Evolutionary conservation across 2,329 filamentous ascomycete genomes (phyloP).

Genomic region (Fonsecaea monophora): DNA sequence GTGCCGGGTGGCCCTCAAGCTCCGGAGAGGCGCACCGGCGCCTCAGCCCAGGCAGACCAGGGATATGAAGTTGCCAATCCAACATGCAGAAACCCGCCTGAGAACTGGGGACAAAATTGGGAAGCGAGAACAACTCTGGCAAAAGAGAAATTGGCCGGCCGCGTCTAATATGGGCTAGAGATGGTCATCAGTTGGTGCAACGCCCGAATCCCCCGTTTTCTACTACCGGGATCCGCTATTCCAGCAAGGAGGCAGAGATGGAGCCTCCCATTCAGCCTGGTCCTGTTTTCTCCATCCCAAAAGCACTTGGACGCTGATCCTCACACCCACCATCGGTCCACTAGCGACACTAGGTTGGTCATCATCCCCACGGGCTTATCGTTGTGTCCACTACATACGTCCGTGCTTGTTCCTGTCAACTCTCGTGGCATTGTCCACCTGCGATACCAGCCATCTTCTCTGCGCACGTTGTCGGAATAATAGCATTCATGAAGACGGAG

Average conservation of each 20-base stretch:
- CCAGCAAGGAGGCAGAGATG: slow-evolving; percentile 15
- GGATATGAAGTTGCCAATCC: slow-evolving; percentile 15
- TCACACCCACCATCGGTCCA: slow-evolving; percentile 5
- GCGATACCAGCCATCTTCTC: neutral
- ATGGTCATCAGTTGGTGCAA: slow-evolving; percentile 10
- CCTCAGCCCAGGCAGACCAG: neutral
- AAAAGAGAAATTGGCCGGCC: slow-evolving; percentile 23
- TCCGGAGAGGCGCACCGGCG: slow-evolving; percentile 15
- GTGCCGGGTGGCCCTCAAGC: slow-evolving; percentile 19
- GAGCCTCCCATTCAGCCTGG: slow-evolving; percentile 6
- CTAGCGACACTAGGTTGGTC: neutral
- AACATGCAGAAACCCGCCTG: slow-evolving; percentile 15
- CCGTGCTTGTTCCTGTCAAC: slow-evolving; percentile 4
- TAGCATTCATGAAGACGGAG: slow-evolving; percentile 1
- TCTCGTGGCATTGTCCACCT: neutral
- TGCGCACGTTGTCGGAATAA: neutral
- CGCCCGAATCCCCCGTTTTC: slow-evolving; percentile 11
- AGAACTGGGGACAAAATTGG: slow-evolving; percentile 7
- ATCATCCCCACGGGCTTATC: slow-evolving; percentile 7
- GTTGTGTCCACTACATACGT: neutral
- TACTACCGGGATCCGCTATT: neutral
- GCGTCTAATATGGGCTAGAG: slow-evolving; percentile 17
- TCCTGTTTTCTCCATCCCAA: neutral
- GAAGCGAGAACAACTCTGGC: slow-evolving; percentile 20
- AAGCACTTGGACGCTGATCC: slow-evolving; percentile 7